Conservation (phyloP, 1,284 basidiomycete species). For the Cerrena zonata region DNA sequence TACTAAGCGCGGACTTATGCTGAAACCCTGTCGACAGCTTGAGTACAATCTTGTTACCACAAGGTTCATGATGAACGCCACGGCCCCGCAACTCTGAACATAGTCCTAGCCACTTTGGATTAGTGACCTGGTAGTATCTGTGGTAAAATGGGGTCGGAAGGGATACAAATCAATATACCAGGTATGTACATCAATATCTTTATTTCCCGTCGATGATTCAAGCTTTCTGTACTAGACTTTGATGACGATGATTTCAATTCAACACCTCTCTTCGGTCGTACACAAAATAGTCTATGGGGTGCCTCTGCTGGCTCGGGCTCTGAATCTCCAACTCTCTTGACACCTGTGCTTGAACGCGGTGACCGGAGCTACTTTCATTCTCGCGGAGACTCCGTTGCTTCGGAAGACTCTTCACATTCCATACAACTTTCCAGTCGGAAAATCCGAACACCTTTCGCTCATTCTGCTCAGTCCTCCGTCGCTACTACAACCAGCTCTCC, state of each 20-base stretch:
- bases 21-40: too few relatives aligned
- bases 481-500: slow-evolving; percentile 44
- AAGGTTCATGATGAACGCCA: too few relatives aligned
- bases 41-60: too few relatives aligned
- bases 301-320: slow-evolving; percentile 36
- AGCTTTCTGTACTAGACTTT: slow-evolving; percentile 44
- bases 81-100: too few relatives aligned
- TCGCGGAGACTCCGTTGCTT: slow-evolving; percentile 69
- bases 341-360: slow-evolving; percentile 42
- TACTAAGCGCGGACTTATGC: too few relatives aligned
- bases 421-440: slow-evolving; percentile 32
- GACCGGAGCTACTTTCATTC: slow-evolving; percentile 67
- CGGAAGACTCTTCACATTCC: slow-evolving; percentile 62
- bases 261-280: slow-evolving; percentile 59
- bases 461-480: slow-evolving; percentile 66
- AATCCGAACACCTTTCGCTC: slow-evolving; percentile 51
- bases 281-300: slow-evolving; percentile 38
- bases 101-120: too few relatives aligned
- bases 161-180: slow-evolving; percentile 77
- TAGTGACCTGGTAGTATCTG: too few relatives aligned
- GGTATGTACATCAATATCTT: slow-evolving; percentile 37
- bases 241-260: slow-evolving; percentile 58
- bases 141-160: slow-evolving; percentile 46
- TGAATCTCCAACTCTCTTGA: slow-evolving; percentile 61
- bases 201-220: background rate